Percentiles rank a stretch among this genome's conserved stretches.
These are phyloP conservation scores for Vanrija sp. DNA, from an alignment of 1,284 basidiomycete species.

Conservation along the genomic window DNA sequence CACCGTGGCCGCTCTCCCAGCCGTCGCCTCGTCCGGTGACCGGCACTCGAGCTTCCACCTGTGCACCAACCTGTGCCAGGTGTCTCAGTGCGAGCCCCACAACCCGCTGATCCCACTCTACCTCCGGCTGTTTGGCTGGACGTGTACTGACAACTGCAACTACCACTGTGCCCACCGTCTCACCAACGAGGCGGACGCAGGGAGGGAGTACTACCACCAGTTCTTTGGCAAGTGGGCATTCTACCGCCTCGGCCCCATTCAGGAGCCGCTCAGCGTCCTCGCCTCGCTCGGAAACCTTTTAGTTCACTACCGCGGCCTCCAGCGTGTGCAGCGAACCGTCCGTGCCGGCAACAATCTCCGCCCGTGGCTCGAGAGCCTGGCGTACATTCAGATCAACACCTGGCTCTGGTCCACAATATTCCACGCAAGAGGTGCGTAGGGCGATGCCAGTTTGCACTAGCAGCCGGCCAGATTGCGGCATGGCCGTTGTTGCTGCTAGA, in stretches of 20 bases:
- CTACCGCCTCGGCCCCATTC: constrained; percentile 75
- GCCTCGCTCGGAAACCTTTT: constrained; percentile 84
- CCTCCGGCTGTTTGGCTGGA: constrained; percentile 57
- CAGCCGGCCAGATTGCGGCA: too few relatives aligned
- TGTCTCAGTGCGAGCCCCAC: constrained; percentile 48
- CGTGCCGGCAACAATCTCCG: constrained; percentile 65
- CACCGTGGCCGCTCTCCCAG: constrained; percentile 10
- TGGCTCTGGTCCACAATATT: constrained; percentile 93
- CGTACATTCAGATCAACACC: constrained; percentile 73
- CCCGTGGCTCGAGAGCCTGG: constrained; percentile 65
- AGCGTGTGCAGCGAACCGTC: constrained; percentile 57
- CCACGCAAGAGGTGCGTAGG: constrained; percentile 74
- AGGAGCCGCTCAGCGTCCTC: constrained; percentile 87
- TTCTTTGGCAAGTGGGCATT: constrained; percentile 98
- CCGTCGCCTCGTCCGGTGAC: constrained; percentile 59
- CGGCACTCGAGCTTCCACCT: constrained; percentile 56
- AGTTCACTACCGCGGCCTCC: constrained; percentile 62
- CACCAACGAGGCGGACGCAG: constrained; percentile 59
- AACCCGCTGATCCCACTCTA: constrained; percentile 54
- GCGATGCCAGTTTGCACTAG: not conserved
- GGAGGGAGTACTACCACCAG: constrained; percentile 57
- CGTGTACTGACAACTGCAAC: constrained; percentile 80
- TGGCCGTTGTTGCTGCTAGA: too few relatives aligned
- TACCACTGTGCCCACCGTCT: constrained; percentile 84
- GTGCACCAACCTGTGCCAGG: constrained; percentile 51